Evolutionary conservation across 2,329 filamentous ascomycete genomes (phyloP).

Genomic region (Colletotrichum sp.): DNA sequence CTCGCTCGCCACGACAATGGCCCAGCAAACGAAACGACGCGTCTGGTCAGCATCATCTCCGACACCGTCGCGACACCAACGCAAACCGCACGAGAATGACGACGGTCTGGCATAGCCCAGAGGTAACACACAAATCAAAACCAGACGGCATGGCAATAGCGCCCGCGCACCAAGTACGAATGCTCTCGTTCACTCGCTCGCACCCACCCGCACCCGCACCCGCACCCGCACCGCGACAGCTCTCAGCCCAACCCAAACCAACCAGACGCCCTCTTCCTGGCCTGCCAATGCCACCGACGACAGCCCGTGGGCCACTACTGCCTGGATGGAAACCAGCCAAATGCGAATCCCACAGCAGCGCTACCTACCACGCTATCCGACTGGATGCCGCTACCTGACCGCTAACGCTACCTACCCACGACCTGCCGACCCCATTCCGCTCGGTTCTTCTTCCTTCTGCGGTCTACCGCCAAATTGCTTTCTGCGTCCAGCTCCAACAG

Average conservation of each 20-base stretch:
- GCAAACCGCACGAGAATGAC: neutral
- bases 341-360: slow-evolving; percentile 14
- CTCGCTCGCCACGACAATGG: neutral
- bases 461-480: neutral
- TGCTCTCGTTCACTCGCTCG: neutral
- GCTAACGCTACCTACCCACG: slow-evolving; percentile 9
- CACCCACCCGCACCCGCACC: neutral
- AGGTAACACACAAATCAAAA: neutral
- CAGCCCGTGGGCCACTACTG: slow-evolving; percentile 4
- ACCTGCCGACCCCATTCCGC: slow-evolving; percentile 11
- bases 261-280: neutral
- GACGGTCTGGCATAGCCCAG: neutral
- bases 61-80: slow-evolving; percentile 1
- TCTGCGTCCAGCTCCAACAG: neutral
- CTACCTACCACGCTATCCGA: slow-evolving; percentile 3
- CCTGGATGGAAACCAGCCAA: slow-evolving; percentile 1
- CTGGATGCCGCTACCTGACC: slow-evolving; percentile 6
- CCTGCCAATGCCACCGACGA: neutral
- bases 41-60: neutral
- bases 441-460: slow-evolving; percentile 5
- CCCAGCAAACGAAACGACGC: neutral
- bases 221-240: neutral
- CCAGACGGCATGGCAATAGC: neutral
- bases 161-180: neutral
- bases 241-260: neutral